Percentiles rank a stretch among this genome's conserved stretches.
These are phyloP conservation scores for Microdochium trichocladiopsis DNA, from an alignment of 2,329 filamentous ascomycete species.

Conservation along the genomic window DNA sequence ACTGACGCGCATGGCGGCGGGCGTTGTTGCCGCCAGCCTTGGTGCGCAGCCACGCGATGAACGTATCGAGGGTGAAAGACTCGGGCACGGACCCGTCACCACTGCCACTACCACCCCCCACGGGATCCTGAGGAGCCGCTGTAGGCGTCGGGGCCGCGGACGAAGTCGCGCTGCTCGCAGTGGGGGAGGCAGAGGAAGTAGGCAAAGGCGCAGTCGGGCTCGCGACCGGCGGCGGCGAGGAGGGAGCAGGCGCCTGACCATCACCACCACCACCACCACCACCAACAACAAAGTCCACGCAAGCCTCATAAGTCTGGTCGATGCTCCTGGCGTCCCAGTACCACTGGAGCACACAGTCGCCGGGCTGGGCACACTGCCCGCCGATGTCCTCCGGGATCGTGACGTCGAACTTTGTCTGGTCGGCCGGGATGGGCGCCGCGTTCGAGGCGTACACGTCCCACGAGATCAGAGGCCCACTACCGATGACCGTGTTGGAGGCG, in stretches of 20 bases:
- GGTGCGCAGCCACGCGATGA: background rate
- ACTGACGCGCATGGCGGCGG: background rate
- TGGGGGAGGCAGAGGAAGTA: background rate
- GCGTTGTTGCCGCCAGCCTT: background rate
- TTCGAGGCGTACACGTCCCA: constrained; percentile 45
- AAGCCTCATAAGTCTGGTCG: constrained; percentile 12
- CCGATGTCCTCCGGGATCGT: constrained; percentile 43
- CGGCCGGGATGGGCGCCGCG: constrained; percentile 27
- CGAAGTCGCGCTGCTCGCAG: background rate
- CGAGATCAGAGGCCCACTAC: constrained; percentile 30
- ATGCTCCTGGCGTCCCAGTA: constrained; percentile 38
- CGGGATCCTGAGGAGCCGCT: background rate
- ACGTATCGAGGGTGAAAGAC: background rate
- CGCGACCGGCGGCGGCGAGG: background rate
- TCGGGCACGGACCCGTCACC: background rate
- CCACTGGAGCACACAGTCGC: constrained; percentile 46
- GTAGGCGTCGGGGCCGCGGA: background rate
- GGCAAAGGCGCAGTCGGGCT: background rate
- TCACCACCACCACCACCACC: background rate
- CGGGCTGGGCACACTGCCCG: constrained; percentile 33
- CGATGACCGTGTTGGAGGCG: constrained; percentile 39
- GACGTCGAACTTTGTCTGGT: constrained; percentile 42
- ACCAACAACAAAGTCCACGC: constrained; percentile 8
- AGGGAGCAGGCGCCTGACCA: background rate
- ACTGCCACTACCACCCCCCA: background rate